phyloP scores from a whole-genome alignment of 1,139 yeast species.

The Geotrichum bryndzae region DNA sequence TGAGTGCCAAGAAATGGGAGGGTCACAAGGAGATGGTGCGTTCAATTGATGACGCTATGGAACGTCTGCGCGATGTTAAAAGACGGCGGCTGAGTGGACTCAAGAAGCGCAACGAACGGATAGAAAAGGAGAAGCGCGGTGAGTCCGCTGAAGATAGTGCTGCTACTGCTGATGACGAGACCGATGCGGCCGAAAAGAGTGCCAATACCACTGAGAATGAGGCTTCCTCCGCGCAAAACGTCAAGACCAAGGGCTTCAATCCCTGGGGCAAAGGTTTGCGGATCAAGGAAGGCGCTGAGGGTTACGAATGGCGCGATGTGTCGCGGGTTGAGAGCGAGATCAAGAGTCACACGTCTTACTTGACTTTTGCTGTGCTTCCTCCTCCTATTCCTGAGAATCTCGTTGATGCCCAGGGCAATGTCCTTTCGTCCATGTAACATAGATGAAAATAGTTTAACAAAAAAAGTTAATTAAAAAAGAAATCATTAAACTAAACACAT shows the following conservation, averaged over 20 bases:
- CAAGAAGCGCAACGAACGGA: constrained; percentile 46
- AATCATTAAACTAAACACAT: background rate
- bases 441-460: background rate
- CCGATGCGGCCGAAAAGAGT: constrained; percentile 2
- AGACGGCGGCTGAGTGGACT: constrained; percentile 68
- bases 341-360: constrained; percentile 88
- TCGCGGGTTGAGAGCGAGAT: constrained; percentile 78
- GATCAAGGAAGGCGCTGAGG: constrained; percentile 78
- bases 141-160: background rate
- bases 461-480: background rate
- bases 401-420: constrained; percentile 15
- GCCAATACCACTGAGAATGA: constrained; percentile 4
- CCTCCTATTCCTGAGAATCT: constrained; percentile 24
- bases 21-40: constrained; percentile 86
- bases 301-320: constrained; percentile 74
- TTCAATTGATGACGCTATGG: constrained; percentile 72
- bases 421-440: constrained; percentile 15
- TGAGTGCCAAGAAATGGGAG: constrained; percentile 82
- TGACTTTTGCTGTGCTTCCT: constrained; percentile 69
- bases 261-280: constrained; percentile 88
- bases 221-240: constrained; percentile 29
- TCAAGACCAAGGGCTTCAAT: constrained; percentile 57
- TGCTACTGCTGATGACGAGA: constrained; percentile 8
- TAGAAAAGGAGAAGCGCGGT: constrained; percentile 23
- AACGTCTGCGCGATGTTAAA: constrained; percentile 74